Base-by-base conservation (phyloP, 129 eudicot genomes). In the Arctium lappa region DNA sequence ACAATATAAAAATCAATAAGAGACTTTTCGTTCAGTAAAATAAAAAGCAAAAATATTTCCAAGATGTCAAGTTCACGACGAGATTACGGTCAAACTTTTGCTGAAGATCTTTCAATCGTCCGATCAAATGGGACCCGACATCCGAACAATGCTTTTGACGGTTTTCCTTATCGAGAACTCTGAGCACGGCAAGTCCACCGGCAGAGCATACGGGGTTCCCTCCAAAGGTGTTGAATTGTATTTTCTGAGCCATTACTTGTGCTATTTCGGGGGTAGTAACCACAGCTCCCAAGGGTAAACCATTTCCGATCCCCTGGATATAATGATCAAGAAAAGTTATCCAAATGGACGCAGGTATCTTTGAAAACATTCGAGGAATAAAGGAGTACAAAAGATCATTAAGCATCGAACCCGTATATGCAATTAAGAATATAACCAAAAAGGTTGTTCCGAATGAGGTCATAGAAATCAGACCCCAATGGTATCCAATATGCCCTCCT, bases 181-280 rank as follows among this genome's bases (percentile, higher is more conserved):
- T 90, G 22, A 95, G 99, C 38, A 95, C 99, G 1, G 97, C 97
- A 79, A 86, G 97, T 69, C 99, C 99, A 78, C 98, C 99, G 70
- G 98, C 97, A n/a, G 99, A 95, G 85, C 99, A 95, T 12, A 95
- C 98, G 48, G 99, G 99, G 88, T 95, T 95, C 62, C 99, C 99
- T 72, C 98, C 99, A 88, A 93, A 95, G 42, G 99, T 93, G 88
- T 95, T 95, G 66, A 95, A 95, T 72, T 93, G 99, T 79, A 95
- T 95, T 85, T 95, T 95, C 72, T 95, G 97, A 77, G 99, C 80
- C 95, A 95, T 62, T 30, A 96, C 94, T 75, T 88, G 90, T 56
- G 98, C 99, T 46, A 96, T 90, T 85, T 93, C 99, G n/a, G 99
- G 98, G 27, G 99, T 96, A 63, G 99, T 96, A 46, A 96, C 99